Base-by-base conservation (phyloP, 768 basidiomycete genomes). In the Bullera alba region DNA sequence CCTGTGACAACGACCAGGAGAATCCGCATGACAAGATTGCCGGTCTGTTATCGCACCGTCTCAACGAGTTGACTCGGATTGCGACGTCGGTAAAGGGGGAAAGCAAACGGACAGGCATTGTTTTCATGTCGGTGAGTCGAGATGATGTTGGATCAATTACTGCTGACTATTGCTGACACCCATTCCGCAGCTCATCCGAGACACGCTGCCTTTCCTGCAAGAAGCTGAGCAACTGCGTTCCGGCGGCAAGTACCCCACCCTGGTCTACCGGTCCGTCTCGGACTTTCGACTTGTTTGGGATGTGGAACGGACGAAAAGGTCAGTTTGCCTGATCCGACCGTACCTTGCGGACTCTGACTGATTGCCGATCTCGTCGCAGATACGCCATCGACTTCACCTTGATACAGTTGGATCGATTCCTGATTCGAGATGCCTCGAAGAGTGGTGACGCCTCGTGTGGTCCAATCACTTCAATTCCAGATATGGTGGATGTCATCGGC, bases 1-100 rank as follows among this genome's bases (percentile, higher is more conserved):
- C 42, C 2, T 36, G 37, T 17, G 48, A 49, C 21, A 25, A 27
- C 25, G 17, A 36, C n/a, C 22, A 28, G 10, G 35, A 32, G 5
- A 69, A 65, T 49, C 87, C 89, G 2, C 90, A 92, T 57, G 81
- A 83, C 53, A 82, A 84, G 54, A 81, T 85, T 5, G 86, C 87
- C 51, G 81, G 80, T 1, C 85, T 83, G 65, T 72, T 92, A n/a
- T 78, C 83, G 2, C 78, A 79, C 47, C 78, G 87, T 21, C 72
- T 93, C 34, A 81, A 82, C 29, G 81, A 85, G 49, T 82, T 85
- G 39, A 26, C 26, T 22, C 30, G 21, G 10, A 36, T 21, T 75
- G 78, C 23, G 26, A 45, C n/a, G n/a, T 28, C 29, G 15, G 42
- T 25, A 36, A n/a, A 39, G 37, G 8, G 7, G 12, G 37, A 21